These are phyloP conservation scores for Capsicum chinense DNA, from an alignment of 257 asterid species.

Conservation along the genomic window DNA sequence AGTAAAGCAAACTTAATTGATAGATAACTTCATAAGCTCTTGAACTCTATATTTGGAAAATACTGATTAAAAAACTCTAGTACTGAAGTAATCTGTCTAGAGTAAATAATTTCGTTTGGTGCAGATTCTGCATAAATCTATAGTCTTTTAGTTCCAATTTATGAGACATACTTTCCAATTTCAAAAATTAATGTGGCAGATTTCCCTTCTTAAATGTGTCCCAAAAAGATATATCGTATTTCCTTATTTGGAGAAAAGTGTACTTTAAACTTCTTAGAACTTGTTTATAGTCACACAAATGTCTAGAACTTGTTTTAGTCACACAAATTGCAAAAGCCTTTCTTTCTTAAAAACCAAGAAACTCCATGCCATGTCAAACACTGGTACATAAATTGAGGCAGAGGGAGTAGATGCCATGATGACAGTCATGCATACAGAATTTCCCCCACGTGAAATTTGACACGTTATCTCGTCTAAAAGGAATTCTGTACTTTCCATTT, in stretches of 20 bases:
- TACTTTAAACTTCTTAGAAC: not conserved
- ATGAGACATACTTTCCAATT: no score
- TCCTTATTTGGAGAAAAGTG: not conserved
- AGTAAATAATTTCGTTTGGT: not conserved
- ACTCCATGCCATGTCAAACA: not conserved
- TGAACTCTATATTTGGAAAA: conserved; percentile 3
- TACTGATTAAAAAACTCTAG: not conserved
- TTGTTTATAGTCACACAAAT: not conserved
- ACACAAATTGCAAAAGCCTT: not conserved
- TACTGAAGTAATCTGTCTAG: not conserved
- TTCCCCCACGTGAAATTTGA: not conserved
- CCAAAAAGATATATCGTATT: not conserved
- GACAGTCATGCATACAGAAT: not conserved
- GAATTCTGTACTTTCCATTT: not conserved
- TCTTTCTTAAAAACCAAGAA: not conserved
- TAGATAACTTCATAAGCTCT: not conserved
- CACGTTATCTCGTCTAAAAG: not conserved
- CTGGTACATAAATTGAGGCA: not conserved
- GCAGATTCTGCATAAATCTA: conserved; percentile 13
- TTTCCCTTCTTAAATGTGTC: not conserved
- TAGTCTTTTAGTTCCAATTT: not conserved
- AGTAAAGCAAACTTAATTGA: not conserved
- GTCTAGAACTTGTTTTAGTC: not conserved
- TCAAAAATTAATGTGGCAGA: not conserved
- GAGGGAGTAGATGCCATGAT: not conserved